These are phyloP conservation scores for Candida succiphila DNA, from an alignment of 805 yeast species.

Conservation along the genomic window DNA sequence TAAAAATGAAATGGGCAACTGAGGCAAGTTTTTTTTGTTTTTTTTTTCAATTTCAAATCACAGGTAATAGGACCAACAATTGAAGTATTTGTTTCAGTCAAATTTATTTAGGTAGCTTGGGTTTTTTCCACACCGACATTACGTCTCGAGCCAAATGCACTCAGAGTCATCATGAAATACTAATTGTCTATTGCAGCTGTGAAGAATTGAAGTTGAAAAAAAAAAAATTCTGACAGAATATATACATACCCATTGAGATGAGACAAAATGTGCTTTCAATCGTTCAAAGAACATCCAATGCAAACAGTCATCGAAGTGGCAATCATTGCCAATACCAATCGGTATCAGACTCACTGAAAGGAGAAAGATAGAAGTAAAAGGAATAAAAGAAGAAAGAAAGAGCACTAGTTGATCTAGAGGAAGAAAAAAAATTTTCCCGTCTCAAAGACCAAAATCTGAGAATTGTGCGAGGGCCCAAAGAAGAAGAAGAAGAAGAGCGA, in stretches of 20 bases:
- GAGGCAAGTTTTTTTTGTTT: too few species aligned
- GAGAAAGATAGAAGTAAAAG: background rate
- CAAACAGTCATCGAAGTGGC: too few species aligned
- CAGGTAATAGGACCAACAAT: too few species aligned
- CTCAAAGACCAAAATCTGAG: background rate
- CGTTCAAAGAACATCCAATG: background rate
- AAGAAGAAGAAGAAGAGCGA: too few species aligned
- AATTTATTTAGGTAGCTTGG: slow-evolving; percentile 88
- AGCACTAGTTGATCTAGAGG: too few species aligned
- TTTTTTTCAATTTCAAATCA: too few species aligned
- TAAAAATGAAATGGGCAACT: background rate
- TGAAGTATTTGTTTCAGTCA: slow-evolving; percentile 36
- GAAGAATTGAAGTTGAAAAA: too few species aligned
- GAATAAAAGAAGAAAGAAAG: background rate
- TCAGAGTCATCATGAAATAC: slow-evolving; percentile 72
- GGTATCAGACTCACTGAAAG: background rate
- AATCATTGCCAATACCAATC: too few species aligned
- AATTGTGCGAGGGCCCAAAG: too few species aligned
- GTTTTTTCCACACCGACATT: slow-evolving; percentile 95
- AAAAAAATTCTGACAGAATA: background rate
- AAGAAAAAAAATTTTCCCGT: slow-evolving; percentile 1
- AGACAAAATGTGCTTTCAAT: background rate
- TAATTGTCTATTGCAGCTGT: too few species aligned
- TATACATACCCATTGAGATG: background rate
- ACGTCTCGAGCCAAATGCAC: slow-evolving; percentile 99